Evolutionary conservation across 2,329 filamentous ascomycete species (phyloP), one percentile per base, ranked within the genome.

Genomic region (Xylaria multiplex): DNA sequence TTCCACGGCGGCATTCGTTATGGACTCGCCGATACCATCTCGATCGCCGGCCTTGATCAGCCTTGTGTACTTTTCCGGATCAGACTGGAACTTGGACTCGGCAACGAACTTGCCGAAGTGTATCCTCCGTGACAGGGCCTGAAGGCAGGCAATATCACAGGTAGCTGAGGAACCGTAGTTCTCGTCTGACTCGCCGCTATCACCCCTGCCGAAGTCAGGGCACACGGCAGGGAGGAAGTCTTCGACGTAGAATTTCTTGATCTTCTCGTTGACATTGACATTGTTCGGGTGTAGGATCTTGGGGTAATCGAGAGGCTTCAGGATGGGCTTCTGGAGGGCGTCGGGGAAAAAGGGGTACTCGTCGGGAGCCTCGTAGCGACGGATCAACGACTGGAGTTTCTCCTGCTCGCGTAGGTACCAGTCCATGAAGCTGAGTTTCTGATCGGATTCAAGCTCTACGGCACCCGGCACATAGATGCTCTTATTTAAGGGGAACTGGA

Each of bases 41-140:
- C 91, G 85, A 79, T 99, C 94, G 68, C 85, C 89, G 1, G 88
- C 90, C 78, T 90, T 89, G 81, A 99, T 98, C 79, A 98, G 80
- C 69, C 84, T 84, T 6, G 92, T 94, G 78, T 95, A 99, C 69
- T 83, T 86, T 73, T 94, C 92, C 35, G 89, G 86, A 72, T 98
- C 92, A 53, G 91, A 90, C 73, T 87, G 87, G 81, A 97, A 99
- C 82, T 99, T 99, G 66, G 91, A 90, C 84, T 99, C 96, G 49
- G 96, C 96, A 8, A 99, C 96, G 75, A 98, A 98, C 82, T 98
- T 99, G 72, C 96, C 96, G 81, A 97, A 99, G 80, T 99, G 96
- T 72, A 99, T 96, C 62, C 96, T 86, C 48, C 95, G 87, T 45
- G 93, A 96, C 53, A 99, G 82, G 3, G 96, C 92, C 82, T 99